phyloP scores from a whole-genome alignment of 352 stramenopile genomes.

The Pythium sukuiense region DNA sequence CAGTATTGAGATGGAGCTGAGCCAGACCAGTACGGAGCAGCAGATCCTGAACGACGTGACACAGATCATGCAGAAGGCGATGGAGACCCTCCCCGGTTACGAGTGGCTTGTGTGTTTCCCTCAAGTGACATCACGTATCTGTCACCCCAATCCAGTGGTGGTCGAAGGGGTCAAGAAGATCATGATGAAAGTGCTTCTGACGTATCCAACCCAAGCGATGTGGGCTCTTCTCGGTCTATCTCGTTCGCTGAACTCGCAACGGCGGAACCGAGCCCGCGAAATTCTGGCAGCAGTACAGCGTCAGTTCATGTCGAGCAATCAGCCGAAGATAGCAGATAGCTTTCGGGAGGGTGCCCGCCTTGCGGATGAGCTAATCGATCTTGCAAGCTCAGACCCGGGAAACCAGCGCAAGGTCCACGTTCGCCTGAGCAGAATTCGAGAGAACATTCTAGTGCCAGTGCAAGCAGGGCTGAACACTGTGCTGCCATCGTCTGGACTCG shows the following conservation, averaged over 20 bases:
- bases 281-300: slow-evolving; percentile 66
- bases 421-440: slow-evolving; percentile 64
- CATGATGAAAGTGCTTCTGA: slow-evolving; percentile 90
- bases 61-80: slow-evolving; percentile 57
- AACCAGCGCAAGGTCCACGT: slow-evolving; percentile 85
- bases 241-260: slow-evolving; percentile 86
- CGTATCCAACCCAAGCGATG: slow-evolving; percentile 96
- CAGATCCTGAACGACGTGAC: slow-evolving; percentile 70
- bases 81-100: slow-evolving; percentile 69
- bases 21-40: slow-evolving; percentile 55
- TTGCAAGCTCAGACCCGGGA: slow-evolving; percentile 89
- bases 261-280: slow-evolving; percentile 55
- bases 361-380: slow-evolving; percentile 92
- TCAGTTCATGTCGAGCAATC: slow-evolving; percentile 60
- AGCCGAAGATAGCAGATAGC: slow-evolving; percentile 74
- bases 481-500: slow-evolving; percentile 60
- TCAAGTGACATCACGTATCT: slow-evolving; percentile 97
- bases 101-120: slow-evolving; percentile 98
- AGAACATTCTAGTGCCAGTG: slow-evolving; percentile 76
- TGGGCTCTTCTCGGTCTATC: slow-evolving; percentile 96
- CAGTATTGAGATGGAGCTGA: slow-evolving; percentile 57
- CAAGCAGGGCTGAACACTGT: slow-evolving; percentile 77
- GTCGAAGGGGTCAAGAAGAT: slow-evolving; percentile 92
- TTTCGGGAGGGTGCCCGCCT: slow-evolving; percentile 88
- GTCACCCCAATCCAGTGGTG: slow-evolving; percentile 86